phyloP scores from a whole-genome alignment of 2,329 filamentous ascomycete genomes.

The Colletotrichum orchidophilum region DNA sequence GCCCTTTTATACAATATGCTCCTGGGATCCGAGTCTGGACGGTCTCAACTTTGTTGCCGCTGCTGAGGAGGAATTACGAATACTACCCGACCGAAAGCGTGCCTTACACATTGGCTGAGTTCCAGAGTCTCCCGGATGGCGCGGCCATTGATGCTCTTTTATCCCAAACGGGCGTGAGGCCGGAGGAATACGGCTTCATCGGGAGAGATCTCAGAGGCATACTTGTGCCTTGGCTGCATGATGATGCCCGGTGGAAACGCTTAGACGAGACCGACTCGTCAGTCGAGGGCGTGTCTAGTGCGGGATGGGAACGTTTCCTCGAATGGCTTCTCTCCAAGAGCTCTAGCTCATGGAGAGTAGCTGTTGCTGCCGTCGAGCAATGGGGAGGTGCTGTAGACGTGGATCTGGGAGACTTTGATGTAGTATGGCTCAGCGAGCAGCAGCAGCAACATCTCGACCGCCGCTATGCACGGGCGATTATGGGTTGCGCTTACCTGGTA shows the following conservation, averaged over 20 bases:
- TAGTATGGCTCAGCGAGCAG: conserved; percentile 67
- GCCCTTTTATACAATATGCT: conserved; percentile 72
- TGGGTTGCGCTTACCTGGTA: conserved; percentile 76
- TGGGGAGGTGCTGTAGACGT: conserved; percentile 80
- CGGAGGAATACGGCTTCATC: conserved; percentile 52
- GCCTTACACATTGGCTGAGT: conserved; percentile 66
- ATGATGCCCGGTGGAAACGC: conserved; percentile 64
- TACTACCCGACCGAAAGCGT: conserved; percentile 68
- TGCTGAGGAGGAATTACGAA: conserved; percentile 74
- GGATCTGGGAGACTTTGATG: conserved; percentile 70
- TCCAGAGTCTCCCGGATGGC: conserved; percentile 68
- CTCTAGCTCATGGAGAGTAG: conserved; percentile 67
- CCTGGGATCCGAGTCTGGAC: conserved; percentile 73
- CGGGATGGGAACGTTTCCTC: conserved; percentile 76
- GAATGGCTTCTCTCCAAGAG: conserved; percentile 73
- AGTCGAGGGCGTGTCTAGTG: conserved; percentile 49
- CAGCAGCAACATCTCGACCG: conserved; percentile 67
- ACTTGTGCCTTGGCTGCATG: conserved; percentile 79
- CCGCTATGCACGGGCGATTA: conserved; percentile 72
- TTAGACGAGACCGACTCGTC: background rate
- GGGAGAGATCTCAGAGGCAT: conserved; percentile 74
- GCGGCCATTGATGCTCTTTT: conserved; percentile 70
- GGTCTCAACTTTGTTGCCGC: conserved; percentile 73
- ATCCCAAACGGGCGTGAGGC: conserved; percentile 58
- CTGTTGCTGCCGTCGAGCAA: conserved; percentile 70